These are phyloP conservation scores for Neurospora cerealis DNA, from an alignment of 495 filamentous ascomycete genomes.

Conservation along the genomic window DNA sequence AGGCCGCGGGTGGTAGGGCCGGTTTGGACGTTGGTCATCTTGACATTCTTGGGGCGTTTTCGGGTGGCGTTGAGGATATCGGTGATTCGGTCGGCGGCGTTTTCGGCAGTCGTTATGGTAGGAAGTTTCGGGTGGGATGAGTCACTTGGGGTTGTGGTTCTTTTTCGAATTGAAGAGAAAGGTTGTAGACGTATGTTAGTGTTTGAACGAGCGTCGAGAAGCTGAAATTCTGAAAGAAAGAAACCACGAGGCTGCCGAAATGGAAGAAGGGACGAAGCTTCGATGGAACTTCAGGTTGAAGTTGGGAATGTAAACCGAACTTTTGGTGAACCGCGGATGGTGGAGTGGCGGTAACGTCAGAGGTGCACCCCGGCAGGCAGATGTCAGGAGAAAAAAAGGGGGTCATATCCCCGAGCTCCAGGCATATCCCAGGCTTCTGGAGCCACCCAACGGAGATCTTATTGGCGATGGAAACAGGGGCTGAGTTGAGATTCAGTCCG, in stretches of 20 bases:
- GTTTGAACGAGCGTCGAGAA: not conserved
- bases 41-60: not conserved
- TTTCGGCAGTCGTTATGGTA: not conserved
- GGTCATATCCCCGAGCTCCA: not conserved
- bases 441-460: not conserved
- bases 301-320: not conserved
- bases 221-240: not conserved
- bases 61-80: not conserved
- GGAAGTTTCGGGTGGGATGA: not conserved
- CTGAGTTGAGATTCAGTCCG: not conserved
- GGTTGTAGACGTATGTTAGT: not conserved
- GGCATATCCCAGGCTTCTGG: not conserved
- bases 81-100: not conserved
- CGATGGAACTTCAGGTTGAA: not conserved
- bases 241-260: not conserved
- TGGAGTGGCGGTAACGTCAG: not conserved
- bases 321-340: not conserved
- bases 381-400: not conserved
- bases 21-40: slow-evolving; percentile 15
- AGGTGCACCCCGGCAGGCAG: not conserved
- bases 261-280: not conserved
- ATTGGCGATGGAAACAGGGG: not conserved
- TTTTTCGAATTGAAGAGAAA: not conserved
- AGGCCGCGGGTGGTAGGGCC: slow-evolving; percentile 21
- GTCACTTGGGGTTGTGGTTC: not conserved